Conservation (phyloP, 345 rosid species). For the Abelmoschus esculentus region DNA sequence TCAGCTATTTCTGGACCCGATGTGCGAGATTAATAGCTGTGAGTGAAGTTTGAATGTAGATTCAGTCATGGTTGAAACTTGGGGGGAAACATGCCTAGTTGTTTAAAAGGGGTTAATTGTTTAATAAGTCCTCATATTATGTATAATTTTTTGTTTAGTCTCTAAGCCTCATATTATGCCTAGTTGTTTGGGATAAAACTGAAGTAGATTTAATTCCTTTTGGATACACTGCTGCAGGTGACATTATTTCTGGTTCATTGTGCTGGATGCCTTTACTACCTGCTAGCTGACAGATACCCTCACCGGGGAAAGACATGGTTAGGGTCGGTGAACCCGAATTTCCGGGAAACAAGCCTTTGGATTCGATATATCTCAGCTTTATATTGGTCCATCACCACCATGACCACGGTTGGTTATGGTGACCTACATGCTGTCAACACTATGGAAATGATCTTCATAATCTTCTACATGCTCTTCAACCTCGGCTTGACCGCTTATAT, state of each 20-base stretch:
- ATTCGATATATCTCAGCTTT: slow-evolving; percentile 67
- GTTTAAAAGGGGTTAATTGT: too few relatives aligned
- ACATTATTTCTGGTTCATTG: slow-evolving; percentile 70
- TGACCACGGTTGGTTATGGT: slow-evolving; percentile 96
- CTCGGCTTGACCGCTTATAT: slow-evolving; percentile 84
- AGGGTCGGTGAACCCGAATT: slow-evolving; percentile 54
- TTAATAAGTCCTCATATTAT: too few relatives aligned
- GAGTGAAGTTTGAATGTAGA: slow-evolving; percentile 21
- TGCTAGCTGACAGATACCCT: slow-evolving; percentile 77
- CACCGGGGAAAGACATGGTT: slow-evolving; percentile 76
- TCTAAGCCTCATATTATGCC: too few relatives aligned
- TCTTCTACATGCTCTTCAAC: slow-evolving; percentile 84
- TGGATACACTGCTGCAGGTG: slow-evolving; percentile 36
- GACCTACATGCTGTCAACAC: slow-evolving; percentile 89
- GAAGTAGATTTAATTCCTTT: not conserved
- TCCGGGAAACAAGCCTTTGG: slow-evolving; percentile 62
- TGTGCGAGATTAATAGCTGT: slow-evolving; percentile 63
- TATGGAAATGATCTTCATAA: slow-evolving; percentile 72
- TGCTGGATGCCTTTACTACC: slow-evolving; percentile 78
- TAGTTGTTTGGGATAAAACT: not conserved
- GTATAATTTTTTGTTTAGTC: too few relatives aligned
- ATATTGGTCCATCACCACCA: slow-evolving; percentile 94
- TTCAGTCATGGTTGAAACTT: not conserved
- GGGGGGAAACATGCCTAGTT: too few relatives aligned
- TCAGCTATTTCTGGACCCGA: slow-evolving; percentile 73